These are phyloP conservation scores for Pythium folliculosum DNA, from an alignment of 352 stramenopile genomes.

Conservation along the genomic window DNA sequence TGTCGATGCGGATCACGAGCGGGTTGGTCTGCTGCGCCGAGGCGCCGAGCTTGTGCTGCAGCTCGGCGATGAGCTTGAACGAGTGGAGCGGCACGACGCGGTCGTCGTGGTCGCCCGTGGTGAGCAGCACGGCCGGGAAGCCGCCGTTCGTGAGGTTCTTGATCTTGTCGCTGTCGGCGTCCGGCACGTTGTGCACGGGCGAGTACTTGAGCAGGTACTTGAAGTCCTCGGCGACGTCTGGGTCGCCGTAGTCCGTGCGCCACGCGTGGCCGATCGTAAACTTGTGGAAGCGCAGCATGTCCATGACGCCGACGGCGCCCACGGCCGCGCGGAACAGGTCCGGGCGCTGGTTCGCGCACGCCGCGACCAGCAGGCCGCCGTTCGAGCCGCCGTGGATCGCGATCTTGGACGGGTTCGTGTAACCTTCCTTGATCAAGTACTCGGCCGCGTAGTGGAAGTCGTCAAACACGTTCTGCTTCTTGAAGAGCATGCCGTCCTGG, in stretches of 20 bases:
- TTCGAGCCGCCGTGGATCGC: slow-evolving; percentile 93
- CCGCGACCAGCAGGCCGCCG: slow-evolving; percentile 93
- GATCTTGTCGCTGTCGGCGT: slow-evolving; percentile 47
- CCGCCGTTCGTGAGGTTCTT: slow-evolving; percentile 53
- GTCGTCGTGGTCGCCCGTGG: slow-evolving; percentile 90
- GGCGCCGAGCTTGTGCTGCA: slow-evolving; percentile 77
- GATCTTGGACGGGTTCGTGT: slow-evolving; percentile 91
- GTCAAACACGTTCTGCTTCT: slow-evolving; percentile 95
- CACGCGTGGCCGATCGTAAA: slow-evolving; percentile 93
- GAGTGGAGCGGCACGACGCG: slow-evolving; percentile 89
- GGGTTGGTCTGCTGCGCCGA: slow-evolving; percentile 74
- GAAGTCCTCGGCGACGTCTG: slow-evolving; percentile 79
- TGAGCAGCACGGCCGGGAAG: slow-evolving; percentile 84
- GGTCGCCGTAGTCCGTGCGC: slow-evolving; percentile 87
- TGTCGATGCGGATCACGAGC: slow-evolving; percentile 89
- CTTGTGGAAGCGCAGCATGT: slow-evolving; percentile 97
- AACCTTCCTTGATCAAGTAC: slow-evolving; percentile 87
- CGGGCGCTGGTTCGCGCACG: slow-evolving; percentile 86
- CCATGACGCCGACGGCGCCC: slow-evolving; percentile 92
- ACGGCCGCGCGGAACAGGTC: slow-evolving; percentile 93
- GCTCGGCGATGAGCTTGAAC: slow-evolving; percentile 89
- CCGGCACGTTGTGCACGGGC: slow-evolving; percentile 87
- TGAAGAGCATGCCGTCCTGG: slow-evolving; percentile 92
- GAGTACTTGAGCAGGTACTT: slow-evolving; percentile 87
- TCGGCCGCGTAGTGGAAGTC: slow-evolving; percentile 95